Conservation (phyloP, 805 yeast species). For the Metschnikowia arizonensis region DNA sequence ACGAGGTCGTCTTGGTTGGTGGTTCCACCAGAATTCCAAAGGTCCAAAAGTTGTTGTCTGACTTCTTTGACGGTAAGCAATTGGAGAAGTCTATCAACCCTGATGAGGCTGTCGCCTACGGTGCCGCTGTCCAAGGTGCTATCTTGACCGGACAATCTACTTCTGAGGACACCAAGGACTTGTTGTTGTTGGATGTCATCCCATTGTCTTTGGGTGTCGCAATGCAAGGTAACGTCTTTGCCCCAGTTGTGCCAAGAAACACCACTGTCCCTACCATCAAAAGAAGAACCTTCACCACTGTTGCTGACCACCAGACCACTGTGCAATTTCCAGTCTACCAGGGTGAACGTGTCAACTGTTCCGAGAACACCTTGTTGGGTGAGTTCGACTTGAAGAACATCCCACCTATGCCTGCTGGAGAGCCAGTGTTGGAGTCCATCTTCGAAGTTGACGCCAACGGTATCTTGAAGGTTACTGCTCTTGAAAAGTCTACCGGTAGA, state of each 20-base stretch:
- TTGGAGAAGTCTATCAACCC: slow-evolving; percentile 98
- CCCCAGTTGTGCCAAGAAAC: slow-evolving; percentile 51
- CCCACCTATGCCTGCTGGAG: slow-evolving; percentile 50
- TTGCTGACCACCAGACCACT: slow-evolving; percentile 49
- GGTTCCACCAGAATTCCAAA: slow-evolving; percentile 99
- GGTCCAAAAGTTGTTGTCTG: slow-evolving; percentile 89
- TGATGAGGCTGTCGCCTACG: slow-evolving; percentile 98
- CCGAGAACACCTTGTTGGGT: slow-evolving; percentile 49
- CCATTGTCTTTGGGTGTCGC: slow-evolving; percentile 50
- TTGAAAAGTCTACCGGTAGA: slow-evolving; percentile 48
- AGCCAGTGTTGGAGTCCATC: slow-evolving; percentile 48
- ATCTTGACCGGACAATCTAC: slow-evolving; percentile 49
- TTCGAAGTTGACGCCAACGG: slow-evolving; percentile 50
- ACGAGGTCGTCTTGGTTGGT: slow-evolving; percentile 96
- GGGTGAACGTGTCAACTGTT: slow-evolving; percentile 50
- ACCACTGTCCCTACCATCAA: slow-evolving; percentile 49
- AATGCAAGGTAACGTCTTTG: slow-evolving; percentile 49
- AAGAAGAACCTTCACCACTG: slow-evolving; percentile 50
- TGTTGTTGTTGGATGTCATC: slow-evolving; percentile 48
- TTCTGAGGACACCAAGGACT: slow-evolving; percentile 47
- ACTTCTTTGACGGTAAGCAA: slow-evolving; percentile 89
- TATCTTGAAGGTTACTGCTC: slow-evolving; percentile 48
- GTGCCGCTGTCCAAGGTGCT: slow-evolving; percentile 98
- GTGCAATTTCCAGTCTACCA: slow-evolving; percentile 51
- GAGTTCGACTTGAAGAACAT: slow-evolving; percentile 49